Evolutionary conservation across 352 stramenopile genomes (phyloP).

Genomic region (Phytophthora pseudosyringae): DNA sequence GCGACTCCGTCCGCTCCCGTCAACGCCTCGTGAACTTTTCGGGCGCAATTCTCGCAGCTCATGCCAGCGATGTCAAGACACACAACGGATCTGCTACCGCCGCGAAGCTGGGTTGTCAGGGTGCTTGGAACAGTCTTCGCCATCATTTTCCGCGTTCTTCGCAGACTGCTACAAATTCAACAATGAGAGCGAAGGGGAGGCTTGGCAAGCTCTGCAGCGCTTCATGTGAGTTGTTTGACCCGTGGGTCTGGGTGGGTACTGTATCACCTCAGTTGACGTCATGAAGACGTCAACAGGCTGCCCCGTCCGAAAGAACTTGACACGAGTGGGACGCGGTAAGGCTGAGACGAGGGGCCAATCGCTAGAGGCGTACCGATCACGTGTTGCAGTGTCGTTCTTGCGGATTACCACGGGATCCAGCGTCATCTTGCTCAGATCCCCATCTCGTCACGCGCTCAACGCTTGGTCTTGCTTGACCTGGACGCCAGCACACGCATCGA

Average conservation of each 20-base stretch:
- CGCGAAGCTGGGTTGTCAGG: not conserved
- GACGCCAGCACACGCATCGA: not conserved
- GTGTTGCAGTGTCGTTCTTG: not conserved
- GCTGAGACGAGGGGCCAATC: constrained; percentile 8
- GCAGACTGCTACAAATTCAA: constrained; percentile 5
- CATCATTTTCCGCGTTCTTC: constrained; percentile 2
- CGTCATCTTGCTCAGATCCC: too few relatives aligned
- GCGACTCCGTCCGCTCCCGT: constrained; percentile 64
- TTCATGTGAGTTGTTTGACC: not conserved
- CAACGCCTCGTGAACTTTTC: constrained; percentile 84
- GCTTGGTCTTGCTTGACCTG: not conserved
- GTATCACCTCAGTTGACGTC: constrained; percentile 26
- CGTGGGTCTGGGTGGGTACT: not conserved
- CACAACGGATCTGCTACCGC: constrained; percentile 1
- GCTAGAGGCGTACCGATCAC: not conserved
- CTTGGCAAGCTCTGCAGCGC: not conserved
- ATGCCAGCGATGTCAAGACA: constrained; percentile 62
- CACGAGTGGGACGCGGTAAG: constrained; percentile 31
- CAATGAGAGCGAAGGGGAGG: not conserved
- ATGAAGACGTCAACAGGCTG: constrained; percentile 26
- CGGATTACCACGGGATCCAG: too few relatives aligned
- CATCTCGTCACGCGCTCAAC: too few relatives aligned
- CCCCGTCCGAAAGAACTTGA: constrained; percentile 12
- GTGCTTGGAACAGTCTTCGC: not conserved
- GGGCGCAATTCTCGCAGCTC: constrained; percentile 88